Evolutionary conservation across 192 early-diverging fungal species (phyloP).

Genomic region (Coemansia sp.): DNA sequence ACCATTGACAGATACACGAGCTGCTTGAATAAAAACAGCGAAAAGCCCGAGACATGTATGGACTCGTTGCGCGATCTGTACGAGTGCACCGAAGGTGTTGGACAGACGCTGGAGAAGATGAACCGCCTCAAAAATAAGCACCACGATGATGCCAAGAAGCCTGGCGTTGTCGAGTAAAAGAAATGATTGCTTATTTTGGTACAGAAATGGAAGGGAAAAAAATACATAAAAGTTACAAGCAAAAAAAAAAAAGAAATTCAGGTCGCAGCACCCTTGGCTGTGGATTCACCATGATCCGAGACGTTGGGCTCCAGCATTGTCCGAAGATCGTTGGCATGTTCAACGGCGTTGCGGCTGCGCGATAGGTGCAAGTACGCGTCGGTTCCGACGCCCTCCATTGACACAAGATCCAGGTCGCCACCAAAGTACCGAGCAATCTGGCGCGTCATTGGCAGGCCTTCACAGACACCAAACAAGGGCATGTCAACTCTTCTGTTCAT

Average conservation of each 20-base stretch:
- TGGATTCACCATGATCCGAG: background rate
- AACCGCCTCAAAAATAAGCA: slow-evolving; percentile 36
- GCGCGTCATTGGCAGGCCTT: slow-evolving; percentile 56
- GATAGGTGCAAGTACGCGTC: slow-evolving; percentile 60
- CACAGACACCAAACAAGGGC: slow-evolving; percentile 42
- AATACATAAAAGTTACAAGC: background rate
- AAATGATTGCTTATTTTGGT: background rate
- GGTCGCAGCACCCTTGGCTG: slow-evolving; percentile 4
- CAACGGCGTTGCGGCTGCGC: slow-evolving; percentile 36
- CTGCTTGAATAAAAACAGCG: slow-evolving; percentile 34
- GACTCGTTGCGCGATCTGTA: slow-evolving; percentile 47
- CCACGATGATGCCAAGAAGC: background rate
- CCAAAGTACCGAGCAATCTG: slow-evolving; percentile 65
- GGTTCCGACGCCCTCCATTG: slow-evolving; percentile 67
- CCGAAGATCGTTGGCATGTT: slow-evolving; percentile 33
- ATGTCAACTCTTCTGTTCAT: slow-evolving; percentile 36
- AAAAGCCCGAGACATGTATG: slow-evolving; percentile 41
- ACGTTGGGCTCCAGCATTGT: slow-evolving; percentile 33
- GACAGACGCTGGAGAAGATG: slow-evolving; percentile 52
- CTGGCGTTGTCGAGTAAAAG: background rate
- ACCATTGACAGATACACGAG: slow-evolving; percentile 47
- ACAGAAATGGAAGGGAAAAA: background rate
- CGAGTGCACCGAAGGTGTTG: slow-evolving; percentile 53
- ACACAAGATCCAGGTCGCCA: slow-evolving; percentile 62
- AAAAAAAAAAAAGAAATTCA: background rate